Evolutionary conservation across 2,329 filamentous ascomycete genomes (phyloP), one percentile per base, ranked within the genome.

Genomic region (Mariannaea sp.): DNA sequence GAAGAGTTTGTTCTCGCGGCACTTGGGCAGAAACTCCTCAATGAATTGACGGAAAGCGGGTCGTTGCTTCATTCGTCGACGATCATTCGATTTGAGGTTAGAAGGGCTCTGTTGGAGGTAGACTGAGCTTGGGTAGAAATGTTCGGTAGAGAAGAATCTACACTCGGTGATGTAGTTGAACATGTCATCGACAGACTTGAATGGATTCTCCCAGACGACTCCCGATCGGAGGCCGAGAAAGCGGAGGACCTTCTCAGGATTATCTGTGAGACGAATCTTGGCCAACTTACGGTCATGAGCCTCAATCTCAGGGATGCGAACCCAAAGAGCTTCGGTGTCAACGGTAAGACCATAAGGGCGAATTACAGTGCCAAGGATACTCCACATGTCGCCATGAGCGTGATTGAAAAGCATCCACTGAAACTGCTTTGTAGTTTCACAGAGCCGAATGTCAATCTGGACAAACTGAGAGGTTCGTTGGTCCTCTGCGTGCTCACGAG

Each of bases 311-410:
- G 80, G 77, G 13, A 92, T 79, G 0, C 88, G 81, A 0, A 93
- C 62, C 66, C 80, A 83, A 1, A 94, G 70, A 2, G 83, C 87
- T 10, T 67, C 69, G 44, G 89, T 82, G 59, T 85, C 86, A 19
- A 84, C 73, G 0, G 83, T 88, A 7, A 94, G 79, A 2, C 89
- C 89, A 29, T 84, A 80, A 0, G 79, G 80, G 0, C 86, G 80
- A 56, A 90, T 82, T 7, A 78, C 81, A 14, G 80, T 76, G 5
- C 88, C 87, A 0, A 93, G 67, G 7, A 84, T 67, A 54, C 83
- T 87, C 79, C 85, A 85, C 0, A 84, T 51, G 61, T 93, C 89
- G n/a, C 88, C 87, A 61, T 93, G 89, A 0, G 83, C 80, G 32
- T 87, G 78, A 59, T 83, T 83, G 71, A 92, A 91, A 3, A 83